A percentile compares a stretch with the other conserved stretches of the same genome.
Conservation (phyloP, 768 basidiomycete genomes). For the Tulasnella sp. region DNA sequence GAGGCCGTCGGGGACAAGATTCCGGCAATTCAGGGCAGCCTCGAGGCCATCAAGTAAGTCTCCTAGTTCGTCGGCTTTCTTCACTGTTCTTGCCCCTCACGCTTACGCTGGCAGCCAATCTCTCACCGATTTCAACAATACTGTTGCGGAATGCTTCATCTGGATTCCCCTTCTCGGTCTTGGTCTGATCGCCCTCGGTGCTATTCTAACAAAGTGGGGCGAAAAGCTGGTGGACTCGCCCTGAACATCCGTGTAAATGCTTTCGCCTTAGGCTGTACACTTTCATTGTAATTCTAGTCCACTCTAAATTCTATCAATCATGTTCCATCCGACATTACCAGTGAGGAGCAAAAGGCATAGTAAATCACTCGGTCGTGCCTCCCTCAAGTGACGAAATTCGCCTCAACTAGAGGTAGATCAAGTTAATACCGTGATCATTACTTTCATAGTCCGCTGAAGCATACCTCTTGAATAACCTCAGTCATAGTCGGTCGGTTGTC, state of each 20-base stretch:
- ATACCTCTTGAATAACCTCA: neutral
- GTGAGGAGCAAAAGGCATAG: too few species aligned
- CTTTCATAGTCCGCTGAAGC: too few species aligned
- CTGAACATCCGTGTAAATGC: neutral
- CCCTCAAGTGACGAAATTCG: neutral
- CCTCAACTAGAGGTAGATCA: neutral
- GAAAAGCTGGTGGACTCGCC: neutral
- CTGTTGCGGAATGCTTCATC: neutral
- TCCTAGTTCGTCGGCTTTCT: neutral
- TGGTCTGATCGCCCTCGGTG: neutral
- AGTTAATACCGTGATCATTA: too few species aligned
- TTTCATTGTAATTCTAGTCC: neutral
- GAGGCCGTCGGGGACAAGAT: neutral
- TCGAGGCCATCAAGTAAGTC: neutral
- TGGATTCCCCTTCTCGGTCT: neutral
- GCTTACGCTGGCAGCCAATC: too few species aligned
- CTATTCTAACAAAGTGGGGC: neutral
- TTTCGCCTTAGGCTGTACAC: neutral
- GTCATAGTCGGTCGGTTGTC: neutral
- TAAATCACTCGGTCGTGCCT: too few species aligned
- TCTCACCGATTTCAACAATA: too few species aligned
- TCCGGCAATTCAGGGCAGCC: neutral
- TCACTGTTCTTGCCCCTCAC: neutral
- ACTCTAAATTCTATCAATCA: neutral
- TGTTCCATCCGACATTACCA: too few species aligned